Evolutionary conservation across 2,329 filamentous ascomycete species (phyloP).

Genomic region (Endothia cerciana): DNA sequence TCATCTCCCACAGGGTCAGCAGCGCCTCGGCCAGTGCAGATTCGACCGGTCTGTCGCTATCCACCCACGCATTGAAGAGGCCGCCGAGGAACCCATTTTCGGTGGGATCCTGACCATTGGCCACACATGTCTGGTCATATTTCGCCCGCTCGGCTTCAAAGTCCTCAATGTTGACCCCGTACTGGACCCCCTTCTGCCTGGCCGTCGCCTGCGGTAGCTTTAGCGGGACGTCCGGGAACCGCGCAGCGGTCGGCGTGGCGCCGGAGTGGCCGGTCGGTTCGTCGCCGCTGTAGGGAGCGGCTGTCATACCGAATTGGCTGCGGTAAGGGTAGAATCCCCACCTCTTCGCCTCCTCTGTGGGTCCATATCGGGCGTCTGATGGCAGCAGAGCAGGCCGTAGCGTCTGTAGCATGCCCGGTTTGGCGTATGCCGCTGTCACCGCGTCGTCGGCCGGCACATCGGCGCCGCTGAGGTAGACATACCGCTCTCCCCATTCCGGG

Average conservation of each 20-base stretch:
- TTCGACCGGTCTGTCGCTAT: background rate
- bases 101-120: background rate
- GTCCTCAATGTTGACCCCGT: slow-evolving; percentile 9
- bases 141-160: background rate
- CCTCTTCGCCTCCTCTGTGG: slow-evolving; percentile 21
- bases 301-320: background rate
- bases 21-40: slow-evolving; percentile 8
- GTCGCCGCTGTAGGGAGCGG: background rate
- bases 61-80: background rate
- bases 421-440: slow-evolving; percentile 3
- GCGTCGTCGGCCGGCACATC: background rate
- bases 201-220: background rate
- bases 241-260: slow-evolving; percentile 6
- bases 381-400: slow-evolving; percentile 20
- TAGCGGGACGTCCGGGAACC: slow-evolving; percentile 15
- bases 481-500: slow-evolving; percentile 19
- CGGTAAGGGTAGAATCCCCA: slow-evolving; percentile 16
- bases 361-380: slow-evolving; percentile 5
- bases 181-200: background rate
- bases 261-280: slow-evolving; percentile 10
- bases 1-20: background rate
- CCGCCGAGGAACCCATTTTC: slow-evolving; percentile 1
- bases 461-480: background rate
- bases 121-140: background rate
- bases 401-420: slow-evolving; percentile 7